Percentiles rank a stretch among this genome's conserved stretches.
phyloP scores from a whole-genome alignment of 2,329 filamentous ascomycete genomes.

The Aureobasidium sp. region DNA sequence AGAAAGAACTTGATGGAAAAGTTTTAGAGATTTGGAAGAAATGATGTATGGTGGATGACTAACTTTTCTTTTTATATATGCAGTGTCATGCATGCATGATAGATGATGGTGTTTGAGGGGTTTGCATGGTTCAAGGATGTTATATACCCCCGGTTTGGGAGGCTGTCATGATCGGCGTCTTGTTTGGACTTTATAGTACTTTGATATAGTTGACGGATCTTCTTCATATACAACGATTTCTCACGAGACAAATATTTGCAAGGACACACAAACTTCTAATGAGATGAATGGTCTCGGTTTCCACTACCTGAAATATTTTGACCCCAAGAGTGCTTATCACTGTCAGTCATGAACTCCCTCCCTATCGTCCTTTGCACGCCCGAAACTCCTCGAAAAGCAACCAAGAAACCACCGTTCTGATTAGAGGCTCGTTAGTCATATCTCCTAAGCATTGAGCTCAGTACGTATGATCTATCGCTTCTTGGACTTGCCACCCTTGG shows the following conservation, averaged over 20 bases:
- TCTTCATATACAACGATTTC: neutral
- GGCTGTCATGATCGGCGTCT: neutral
- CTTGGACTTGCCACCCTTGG: constrained; percentile 58
- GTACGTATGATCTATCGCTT: constrained; percentile 39
- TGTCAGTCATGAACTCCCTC: neutral
- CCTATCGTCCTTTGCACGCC: constrained; percentile 10
- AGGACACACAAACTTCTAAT: neutral
- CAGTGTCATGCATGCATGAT: neutral
- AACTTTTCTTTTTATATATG: neutral
- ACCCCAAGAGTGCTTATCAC: neutral
- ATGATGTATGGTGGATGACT: neutral
- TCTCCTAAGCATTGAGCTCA: neutral
- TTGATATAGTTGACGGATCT: neutral
- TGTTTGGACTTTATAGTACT: neutral
- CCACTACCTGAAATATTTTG: neutral
- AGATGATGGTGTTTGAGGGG: neutral
- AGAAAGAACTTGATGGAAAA: constrained; percentile 80
- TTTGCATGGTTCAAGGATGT: neutral
- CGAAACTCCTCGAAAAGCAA: neutral
- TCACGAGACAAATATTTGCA: neutral
- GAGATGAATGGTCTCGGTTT: neutral
- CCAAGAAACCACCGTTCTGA: neutral
- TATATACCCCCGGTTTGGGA: neutral
- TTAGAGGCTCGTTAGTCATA: neutral
- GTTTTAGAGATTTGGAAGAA: constrained; percentile 31